These are phyloP conservation scores for Leishmania turanica DNA, from an alignment of 208 protist species.

Conservation along the genomic window DNA sequence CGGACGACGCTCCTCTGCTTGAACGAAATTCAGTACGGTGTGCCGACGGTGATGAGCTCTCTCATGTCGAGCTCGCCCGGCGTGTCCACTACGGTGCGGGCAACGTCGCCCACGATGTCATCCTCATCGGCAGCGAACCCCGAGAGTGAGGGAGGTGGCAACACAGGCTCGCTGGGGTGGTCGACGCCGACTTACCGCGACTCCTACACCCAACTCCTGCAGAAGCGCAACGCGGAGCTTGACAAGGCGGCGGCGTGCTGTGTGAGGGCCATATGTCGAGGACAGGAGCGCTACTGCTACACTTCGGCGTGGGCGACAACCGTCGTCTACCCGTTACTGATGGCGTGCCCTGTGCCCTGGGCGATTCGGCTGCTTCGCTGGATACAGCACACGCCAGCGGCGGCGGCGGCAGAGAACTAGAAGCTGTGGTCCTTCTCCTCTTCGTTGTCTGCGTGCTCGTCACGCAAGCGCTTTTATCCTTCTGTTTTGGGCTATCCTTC, in stretches of 20 bases:
- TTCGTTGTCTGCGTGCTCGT: background rate
- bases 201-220: constrained; percentile 3
- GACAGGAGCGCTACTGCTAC: constrained; percentile 33
- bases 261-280: constrained; percentile 21
- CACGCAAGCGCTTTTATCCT: background rate
- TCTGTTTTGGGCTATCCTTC: background rate
- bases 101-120: background rate
- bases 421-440: background rate
- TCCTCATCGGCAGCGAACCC: background rate
- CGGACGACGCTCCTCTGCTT: constrained; percentile 29
- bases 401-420: constrained; percentile 6
- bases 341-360: constrained; percentile 25
- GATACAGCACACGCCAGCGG: constrained; percentile 10
- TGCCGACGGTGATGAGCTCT: constrained; percentile 6
- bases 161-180: background rate
- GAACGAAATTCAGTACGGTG: constrained; percentile 22
- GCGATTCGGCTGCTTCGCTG: constrained; percentile 21
- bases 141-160: background rate
- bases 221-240: constrained; percentile 24
- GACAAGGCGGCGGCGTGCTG: constrained; percentile 20
- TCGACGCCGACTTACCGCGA: background rate
- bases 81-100: background rate
- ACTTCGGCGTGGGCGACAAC: constrained; percentile 14
- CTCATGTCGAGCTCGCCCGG: background rate
- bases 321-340: constrained; percentile 17